phyloP scores from a whole-genome alignment of 2,329 filamentous ascomycete genomes.

The Ophiostoma sp. region DNA sequence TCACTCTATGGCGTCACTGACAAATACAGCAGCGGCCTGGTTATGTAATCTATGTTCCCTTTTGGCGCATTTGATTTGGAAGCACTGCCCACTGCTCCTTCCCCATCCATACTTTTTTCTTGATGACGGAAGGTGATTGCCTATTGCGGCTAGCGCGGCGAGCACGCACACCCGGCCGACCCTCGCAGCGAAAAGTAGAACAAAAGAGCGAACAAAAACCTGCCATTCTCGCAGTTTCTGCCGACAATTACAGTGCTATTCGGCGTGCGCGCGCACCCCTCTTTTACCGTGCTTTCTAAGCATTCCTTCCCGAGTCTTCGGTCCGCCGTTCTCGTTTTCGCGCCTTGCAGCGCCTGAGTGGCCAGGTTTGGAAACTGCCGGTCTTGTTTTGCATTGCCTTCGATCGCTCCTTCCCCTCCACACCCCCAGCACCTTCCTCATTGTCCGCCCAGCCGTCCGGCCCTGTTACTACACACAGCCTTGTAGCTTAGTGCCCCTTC shows the following conservation, averaged over 20 bases:
- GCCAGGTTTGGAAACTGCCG: background rate
- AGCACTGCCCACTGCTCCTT: background rate
- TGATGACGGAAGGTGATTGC: constrained; percentile 1
- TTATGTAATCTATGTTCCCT: background rate
- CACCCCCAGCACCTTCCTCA: background rate
- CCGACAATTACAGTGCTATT: background rate
- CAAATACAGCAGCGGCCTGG: too few relatives aligned
- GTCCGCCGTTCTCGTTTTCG: background rate
- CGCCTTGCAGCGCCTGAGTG: background rate
- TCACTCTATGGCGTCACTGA: too few relatives aligned
- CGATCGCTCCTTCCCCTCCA: constrained; percentile 6
- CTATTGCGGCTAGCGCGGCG: background rate
- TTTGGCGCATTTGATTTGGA: background rate
- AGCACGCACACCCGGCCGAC: background rate
- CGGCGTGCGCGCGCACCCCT: background rate
- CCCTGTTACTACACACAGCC: constrained; percentile 1
- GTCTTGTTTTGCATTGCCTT: background rate
- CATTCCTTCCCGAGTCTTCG: background rate
- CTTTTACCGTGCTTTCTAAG: background rate
- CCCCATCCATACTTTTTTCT: background rate
- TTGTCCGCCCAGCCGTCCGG: too few relatives aligned
- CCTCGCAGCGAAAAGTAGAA: background rate
- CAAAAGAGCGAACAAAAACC: too few relatives aligned
- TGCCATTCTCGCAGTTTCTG: constrained; percentile 9
- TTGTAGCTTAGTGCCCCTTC: background rate